Conservation (phyloP, 2,329 filamentous ascomycete genomes). For the Colletotrichum spinosum region DNA sequence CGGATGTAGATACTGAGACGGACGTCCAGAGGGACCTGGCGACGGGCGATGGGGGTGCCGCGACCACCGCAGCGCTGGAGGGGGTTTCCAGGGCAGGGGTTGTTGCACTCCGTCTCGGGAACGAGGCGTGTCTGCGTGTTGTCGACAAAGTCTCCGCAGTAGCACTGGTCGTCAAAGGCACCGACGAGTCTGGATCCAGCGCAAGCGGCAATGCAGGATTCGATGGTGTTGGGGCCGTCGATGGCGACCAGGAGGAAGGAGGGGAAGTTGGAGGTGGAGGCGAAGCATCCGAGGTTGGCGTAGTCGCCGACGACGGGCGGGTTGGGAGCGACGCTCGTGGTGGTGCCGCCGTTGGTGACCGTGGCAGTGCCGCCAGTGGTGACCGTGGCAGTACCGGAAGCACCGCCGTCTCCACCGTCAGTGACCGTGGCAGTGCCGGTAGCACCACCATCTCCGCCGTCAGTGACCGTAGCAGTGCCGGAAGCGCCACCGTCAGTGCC, state of each 20-base stretch:
- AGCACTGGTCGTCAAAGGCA: constrained; percentile 43
- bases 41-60: constrained; percentile 2
- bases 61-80: constrained; percentile 43
- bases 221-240: constrained; percentile 42
- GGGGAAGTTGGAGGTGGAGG: constrained; percentile 39
- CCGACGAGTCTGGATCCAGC: constrained; percentile 41
- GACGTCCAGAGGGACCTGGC: constrained; percentile 9
- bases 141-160: constrained; percentile 43
- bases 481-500: not conserved
- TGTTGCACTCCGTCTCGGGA: constrained; percentile 40
- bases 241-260: constrained; percentile 39
- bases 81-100: constrained; percentile 44
- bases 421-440: not conserved
- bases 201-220: constrained; percentile 43
- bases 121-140: constrained; percentile 26
- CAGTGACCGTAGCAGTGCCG: not conserved
- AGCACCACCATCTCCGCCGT: not conserved
- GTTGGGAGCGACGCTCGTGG: constrained; percentile 15
- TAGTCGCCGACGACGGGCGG: constrained; percentile 40
- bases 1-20: constrained; percentile 27
- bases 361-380: not conserved
- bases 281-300: constrained; percentile 43
- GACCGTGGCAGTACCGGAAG: not conserved
- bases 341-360: not conserved
- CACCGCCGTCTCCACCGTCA: not conserved